Evolutionary conservation across 2,329 filamentous ascomycete genomes (phyloP), one percentile per base, ranked within the genome.

Genomic region (Hypomyces rosellus): DNA sequence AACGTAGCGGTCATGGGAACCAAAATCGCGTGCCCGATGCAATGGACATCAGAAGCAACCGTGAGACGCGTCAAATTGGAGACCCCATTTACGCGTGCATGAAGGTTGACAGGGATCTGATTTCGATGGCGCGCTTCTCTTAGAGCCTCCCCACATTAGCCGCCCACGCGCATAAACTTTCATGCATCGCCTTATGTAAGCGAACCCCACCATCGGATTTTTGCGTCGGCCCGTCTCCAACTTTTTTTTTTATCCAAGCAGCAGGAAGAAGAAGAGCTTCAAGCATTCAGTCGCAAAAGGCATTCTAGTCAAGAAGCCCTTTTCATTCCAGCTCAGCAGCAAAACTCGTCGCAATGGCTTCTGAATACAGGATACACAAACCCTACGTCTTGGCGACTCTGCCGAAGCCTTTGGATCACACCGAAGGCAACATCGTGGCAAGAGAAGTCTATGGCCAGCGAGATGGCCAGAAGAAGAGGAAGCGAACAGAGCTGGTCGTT

Each of bases 381-480:
- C 82, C 82, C n/a, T 84, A 81, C 61, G 75, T 83, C 52, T 69
- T 86, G 55, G 78, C 81, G 34, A 69, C 78, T 8, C 69, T 86
- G 42, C 81, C 82, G 11, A 70, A 74, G 39, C 80, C 81, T 3
- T 71, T 84, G 45, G 78, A 82, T 55, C 72, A 68, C 50, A 71
- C 66, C 40, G 71, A 66, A 56, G 75, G 71, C 50, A 72, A 69
- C 51, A 82, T 79, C 63, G 74, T 77, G 36, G 77, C 82, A 12
- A 74, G 79, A 56, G 80, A 84, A 55, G 80, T 85, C 36, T 81
- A 77, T 58, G 80, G 81, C 54, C 78, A 79, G 63, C 72, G 74
- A 56, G 71, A 77, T 46, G 77, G 75, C 18, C 74, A 74, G 33
- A 81, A 77, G 67, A 83, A 80, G 68, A 75, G 78, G 58, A 83